Conservation (phyloP, 495 filamentous ascomycete species). For the Penicillium flavigenum region DNA sequence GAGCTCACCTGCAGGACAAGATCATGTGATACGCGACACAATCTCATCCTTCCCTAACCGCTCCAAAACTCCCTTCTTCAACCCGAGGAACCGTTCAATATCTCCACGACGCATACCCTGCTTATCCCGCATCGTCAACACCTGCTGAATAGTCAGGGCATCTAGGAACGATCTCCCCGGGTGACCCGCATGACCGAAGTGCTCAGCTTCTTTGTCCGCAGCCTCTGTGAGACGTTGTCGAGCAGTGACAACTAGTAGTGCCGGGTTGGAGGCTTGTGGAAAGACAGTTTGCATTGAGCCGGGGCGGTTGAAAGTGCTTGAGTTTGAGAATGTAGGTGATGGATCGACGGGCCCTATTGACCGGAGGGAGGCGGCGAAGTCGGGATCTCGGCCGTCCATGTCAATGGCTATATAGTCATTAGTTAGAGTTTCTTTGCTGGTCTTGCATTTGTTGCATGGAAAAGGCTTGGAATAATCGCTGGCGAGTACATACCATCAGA, state of each 20-base stretch:
- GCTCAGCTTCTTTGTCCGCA: slow-evolving; percentile 52
- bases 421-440: slow-evolving; percentile 5
- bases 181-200: slow-evolving; percentile 44
- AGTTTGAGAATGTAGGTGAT: slow-evolving; percentile 55
- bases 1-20: background rate
- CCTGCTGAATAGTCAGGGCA: slow-evolving; percentile 58
- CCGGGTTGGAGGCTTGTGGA: slow-evolving; percentile 52
- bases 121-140: slow-evolving; percentile 59
- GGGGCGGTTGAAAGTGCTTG: slow-evolving; percentile 47
- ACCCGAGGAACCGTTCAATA: slow-evolving; percentile 59
- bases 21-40: slow-evolving; percentile 39
- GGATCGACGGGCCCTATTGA: slow-evolving; percentile 64
- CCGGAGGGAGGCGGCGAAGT: slow-evolving; percentile 61
- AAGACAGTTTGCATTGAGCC: slow-evolving; percentile 39
- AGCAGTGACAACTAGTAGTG: slow-evolving; percentile 49
- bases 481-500: slow-evolving; percentile 31
- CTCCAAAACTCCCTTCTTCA: slow-evolving; percentile 58
- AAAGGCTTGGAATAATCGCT: background rate
- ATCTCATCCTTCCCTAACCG: slow-evolving; percentile 54
- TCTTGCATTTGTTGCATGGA: background rate
- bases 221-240: slow-evolving; percentile 43
- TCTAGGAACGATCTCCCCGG: slow-evolving; percentile 57
- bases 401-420: slow-evolving; percentile 53
- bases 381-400: slow-evolving; percentile 63
- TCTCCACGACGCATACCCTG: slow-evolving; percentile 47